These are phyloP conservation scores for Brassica hybrid DNA, from an alignment of 441 rosid genomes.

Conservation along the genomic window DNA sequence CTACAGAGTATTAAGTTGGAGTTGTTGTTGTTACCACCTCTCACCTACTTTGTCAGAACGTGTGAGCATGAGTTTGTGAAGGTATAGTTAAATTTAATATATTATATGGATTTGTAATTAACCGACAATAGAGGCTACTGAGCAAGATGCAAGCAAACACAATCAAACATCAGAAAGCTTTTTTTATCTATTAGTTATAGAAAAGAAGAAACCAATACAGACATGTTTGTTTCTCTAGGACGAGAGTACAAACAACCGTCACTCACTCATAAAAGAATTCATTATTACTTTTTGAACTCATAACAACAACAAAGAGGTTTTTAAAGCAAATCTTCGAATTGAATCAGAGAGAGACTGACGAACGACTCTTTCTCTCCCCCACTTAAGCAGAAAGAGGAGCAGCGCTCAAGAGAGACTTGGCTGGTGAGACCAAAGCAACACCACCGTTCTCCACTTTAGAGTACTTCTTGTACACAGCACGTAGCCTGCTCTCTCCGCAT, in stretches of 20 bases:
- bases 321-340: background rate
- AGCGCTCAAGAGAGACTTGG: conserved; percentile 45
- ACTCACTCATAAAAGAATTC: conserved; percentile 27
- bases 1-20: too few species aligned
- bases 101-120: too few species aligned
- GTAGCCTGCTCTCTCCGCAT: conserved; percentile 58
- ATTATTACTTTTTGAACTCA: conserved; percentile 30
- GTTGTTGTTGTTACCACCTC: too few species aligned
- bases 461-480: conserved; percentile 72
- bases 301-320: conserved; percentile 6
- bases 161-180: background rate
- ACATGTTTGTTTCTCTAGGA: background rate
- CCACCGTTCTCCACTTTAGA: conserved; percentile 52
- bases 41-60: too few species aligned
- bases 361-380: background rate
- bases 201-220: background rate
- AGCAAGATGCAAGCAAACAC: background rate
- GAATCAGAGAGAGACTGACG: conserved; percentile 43
- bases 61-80: too few species aligned
- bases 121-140: too few species aligned
- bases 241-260: background rate
- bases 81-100: too few species aligned
- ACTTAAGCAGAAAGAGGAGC: conserved; percentile 32
- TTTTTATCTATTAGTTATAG: background rate
- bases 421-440: conserved; percentile 65